A percentile compares a stretch with the other conserved stretches of the same genome.
phyloP scores from a whole-genome alignment of 2,329 filamentous ascomycete genomes.

The Trichoderma arundinaceum region DNA sequence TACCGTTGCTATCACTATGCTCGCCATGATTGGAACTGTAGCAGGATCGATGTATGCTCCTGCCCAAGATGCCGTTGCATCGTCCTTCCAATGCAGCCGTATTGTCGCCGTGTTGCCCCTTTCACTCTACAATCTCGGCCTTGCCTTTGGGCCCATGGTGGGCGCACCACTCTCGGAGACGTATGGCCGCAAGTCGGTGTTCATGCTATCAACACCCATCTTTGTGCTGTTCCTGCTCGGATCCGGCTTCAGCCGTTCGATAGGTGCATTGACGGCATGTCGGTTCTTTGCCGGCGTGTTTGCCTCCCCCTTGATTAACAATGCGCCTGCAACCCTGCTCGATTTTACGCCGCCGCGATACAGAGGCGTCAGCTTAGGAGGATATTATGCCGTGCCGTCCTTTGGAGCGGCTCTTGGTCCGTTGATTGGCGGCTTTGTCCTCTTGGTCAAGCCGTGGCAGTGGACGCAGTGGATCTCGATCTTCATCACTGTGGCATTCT shows the following conservation, averaged over 20 bases:
- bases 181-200: conserved; percentile 58
- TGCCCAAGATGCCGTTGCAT: conserved; percentile 37
- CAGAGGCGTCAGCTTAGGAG: conserved; percentile 62
- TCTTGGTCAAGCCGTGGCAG: conserved; percentile 68
- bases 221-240: conserved; percentile 78
- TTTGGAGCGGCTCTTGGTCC: conserved; percentile 68
- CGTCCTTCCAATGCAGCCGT: conserved; percentile 33
- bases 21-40: conserved; percentile 60
- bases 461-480: conserved; percentile 58
- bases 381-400: conserved; percentile 71
- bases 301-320: conserved; percentile 66
- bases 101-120: conserved; percentile 39
- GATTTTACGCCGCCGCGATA: conserved; percentile 62
- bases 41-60: conserved; percentile 44
- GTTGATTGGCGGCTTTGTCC: conserved; percentile 70
- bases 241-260: conserved; percentile 69
- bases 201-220: conserved; percentile 61
- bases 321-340: conserved; percentile 66
- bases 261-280: conserved; percentile 72
- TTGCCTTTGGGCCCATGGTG: conserved; percentile 61
- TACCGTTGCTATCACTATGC: conserved; percentile 75
- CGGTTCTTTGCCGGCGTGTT: conserved; percentile 71
- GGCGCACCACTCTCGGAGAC: conserved; percentile 80
- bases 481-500: conserved; percentile 51
- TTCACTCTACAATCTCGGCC: conserved; percentile 40